phyloP scores from a whole-genome alignment of 2,329 filamentous ascomycete genomes.

The Golovinomyces cichoracearum region DNA sequence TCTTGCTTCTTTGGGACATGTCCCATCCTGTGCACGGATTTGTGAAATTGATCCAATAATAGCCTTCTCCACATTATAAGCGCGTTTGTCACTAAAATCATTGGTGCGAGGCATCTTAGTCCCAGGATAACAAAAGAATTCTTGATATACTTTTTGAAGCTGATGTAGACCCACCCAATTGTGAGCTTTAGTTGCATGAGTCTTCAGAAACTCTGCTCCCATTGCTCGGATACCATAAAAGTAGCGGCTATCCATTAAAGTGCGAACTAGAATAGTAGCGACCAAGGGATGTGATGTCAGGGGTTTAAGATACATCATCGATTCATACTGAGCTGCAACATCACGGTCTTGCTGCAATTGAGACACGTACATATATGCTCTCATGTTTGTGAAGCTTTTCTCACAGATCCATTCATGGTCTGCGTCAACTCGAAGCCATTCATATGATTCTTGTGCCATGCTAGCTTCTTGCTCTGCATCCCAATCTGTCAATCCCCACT shows the following conservation, averaged over 20 bases:
- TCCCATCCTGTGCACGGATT: slow-evolving; percentile 31
- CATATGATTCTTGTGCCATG: slow-evolving; percentile 91
- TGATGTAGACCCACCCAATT: slow-evolving; percentile 62
- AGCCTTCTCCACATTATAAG: slow-evolving; percentile 61
- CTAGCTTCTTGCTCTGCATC: slow-evolving; percentile 61
- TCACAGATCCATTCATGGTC: slow-evolving; percentile 96
- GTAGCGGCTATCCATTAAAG: slow-evolving; percentile 72
- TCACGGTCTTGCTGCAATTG: slow-evolving; percentile 93
- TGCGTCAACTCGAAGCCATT: slow-evolving; percentile 94
- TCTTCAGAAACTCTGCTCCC: slow-evolving; percentile 53
- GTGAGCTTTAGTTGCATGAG: slow-evolving; percentile 44
- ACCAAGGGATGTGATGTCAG: slow-evolving; percentile 50
- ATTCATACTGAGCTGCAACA: slow-evolving; percentile 62
- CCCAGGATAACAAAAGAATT: slow-evolving; percentile 63
- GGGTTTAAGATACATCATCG: slow-evolving; percentile 47
- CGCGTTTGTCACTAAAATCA: slow-evolving; percentile 65
- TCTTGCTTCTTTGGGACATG: slow-evolving; percentile 51
- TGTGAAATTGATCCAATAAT: slow-evolving; percentile 60
- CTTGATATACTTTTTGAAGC: slow-evolving; percentile 60
- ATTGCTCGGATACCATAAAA: slow-evolving; percentile 78
- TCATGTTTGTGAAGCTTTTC: slow-evolving; percentile 52
- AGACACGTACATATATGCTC: slow-evolving; percentile 91
- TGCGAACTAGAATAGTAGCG: slow-evolving; percentile 70
- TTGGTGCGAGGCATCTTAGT: slow-evolving; percentile 64
- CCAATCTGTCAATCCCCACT: slow-evolving; percentile 79